Base-by-base conservation (phyloP, 1,284 basidiomycete genomes). In the Trametes hirsuta region DNA sequence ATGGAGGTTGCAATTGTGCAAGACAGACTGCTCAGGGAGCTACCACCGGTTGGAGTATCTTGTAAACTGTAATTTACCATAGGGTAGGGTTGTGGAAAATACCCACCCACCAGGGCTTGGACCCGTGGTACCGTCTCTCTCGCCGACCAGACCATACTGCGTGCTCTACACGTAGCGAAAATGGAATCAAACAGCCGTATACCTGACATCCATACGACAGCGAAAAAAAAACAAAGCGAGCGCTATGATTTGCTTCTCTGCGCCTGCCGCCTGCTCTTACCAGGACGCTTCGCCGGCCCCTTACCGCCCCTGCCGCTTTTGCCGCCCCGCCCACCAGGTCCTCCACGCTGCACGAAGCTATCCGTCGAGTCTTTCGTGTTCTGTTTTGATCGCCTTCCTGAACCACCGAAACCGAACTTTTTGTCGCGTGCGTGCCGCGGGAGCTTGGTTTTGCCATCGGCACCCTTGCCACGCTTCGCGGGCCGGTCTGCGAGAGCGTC, bases 331-430 rank as follows among this genome's bases (percentile, higher is more conserved):
- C 70, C 72, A 39, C 75, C 74, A 12, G 74, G 68, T 11, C 76
- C 72, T 12, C 79, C 75, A 18, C 76, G 69, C 53, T 75, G 70
- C 11, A 45, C 77, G 67, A 93, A 91, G 69, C 86, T 81, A 71
- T 93, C 90, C 6, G 91, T 92, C 9, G 90, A 92, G 50, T 87
- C 84, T 59, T 80, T 81, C 21, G 90, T 93, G 71, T 95, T 96
- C 72, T 91, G 86, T 76, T 95, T 95, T 44, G 87, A 81, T 57
- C 86, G 79, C 67, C 84, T 77, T 21, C 84, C 83, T 12, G 80
- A 79, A 15, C 87, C 84, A 10, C 93, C 91, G 65, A 90, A 90
- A 2, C 93, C 92, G 71, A 85, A 95, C 75, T 95, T 95, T 66
- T 83, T 75, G 72, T 96, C 89, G 40, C 93, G 84, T 10, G 80